Base-by-base conservation (phyloP, 768 basidiomycete species). In the Podaxis sp. region DNA sequence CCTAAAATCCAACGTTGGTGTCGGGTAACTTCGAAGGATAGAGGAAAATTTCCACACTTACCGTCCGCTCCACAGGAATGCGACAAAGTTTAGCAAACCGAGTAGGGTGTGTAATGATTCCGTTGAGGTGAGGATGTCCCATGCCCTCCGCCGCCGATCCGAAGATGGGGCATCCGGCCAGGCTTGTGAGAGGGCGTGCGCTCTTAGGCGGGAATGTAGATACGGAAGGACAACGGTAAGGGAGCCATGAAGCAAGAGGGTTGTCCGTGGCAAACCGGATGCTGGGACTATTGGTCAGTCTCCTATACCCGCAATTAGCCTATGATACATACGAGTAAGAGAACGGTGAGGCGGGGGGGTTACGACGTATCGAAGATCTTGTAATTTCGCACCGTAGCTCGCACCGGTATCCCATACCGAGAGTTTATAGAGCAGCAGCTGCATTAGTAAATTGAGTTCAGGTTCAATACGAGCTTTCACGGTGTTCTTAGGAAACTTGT, bases 101-200 rank as follows among this genome's bases (percentile, higher is more conserved):
- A 89, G 72, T 15, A 85, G 71, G 4, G 84, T 80, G 64, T 93
- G 85, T 0, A 80, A 69, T 4, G 90, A 86, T 77, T 96, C 94
- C 0, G 89, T 65, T 46, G 81, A 80, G 15, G 82, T 82, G 12
- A 96, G 76, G 0, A 80, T 55, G 58, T 83, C 84, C 94, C 94
- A 96, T 50, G 84, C 80, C 71, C 82, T 86, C 37, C 90, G 84
- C 43, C 91, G 81, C 65, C 78, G 77, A 74, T 95, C 91, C 49
- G 85, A 87, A 29, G 88, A 85, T 2, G 95, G 95, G 2, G 90
- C 85, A 71, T 97, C 95, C 1, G 94, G 94, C 95, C 95, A 97
- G 47, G 94, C 87, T 65, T 79, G 79, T 1, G 93, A 93, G 22
- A 97, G 78, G 0, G 93, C 94, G 71, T 91, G 80, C 2, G 81